Evolutionary conservation across 805 yeast species (phyloP).

Genomic region (Cyberlindnera mississippiensis): DNA sequence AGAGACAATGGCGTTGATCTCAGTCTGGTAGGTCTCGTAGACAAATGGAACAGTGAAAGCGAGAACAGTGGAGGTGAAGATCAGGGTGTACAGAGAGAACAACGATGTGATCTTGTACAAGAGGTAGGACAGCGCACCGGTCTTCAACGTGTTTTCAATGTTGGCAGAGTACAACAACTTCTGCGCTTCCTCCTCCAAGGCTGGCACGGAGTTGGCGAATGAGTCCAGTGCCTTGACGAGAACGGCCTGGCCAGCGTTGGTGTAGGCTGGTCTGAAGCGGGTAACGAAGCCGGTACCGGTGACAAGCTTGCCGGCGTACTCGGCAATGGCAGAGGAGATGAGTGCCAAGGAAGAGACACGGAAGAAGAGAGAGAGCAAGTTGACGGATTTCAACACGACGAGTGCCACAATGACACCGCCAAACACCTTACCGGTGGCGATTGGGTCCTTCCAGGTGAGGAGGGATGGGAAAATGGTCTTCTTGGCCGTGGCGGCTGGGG

Average conservation of each 20-base stretch:
- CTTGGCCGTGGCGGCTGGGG: constrained; percentile 5
- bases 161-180: constrained; percentile 63
- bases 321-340: constrained; percentile 64
- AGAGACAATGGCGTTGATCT: constrained; percentile 65
- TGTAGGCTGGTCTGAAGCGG: constrained; percentile 63
- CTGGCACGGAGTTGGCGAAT: constrained; percentile 42
- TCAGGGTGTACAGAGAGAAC: constrained; percentile 67
- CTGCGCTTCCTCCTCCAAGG: constrained; percentile 50
- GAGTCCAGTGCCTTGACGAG: constrained; percentile 40
- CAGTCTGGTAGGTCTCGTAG: constrained; percentile 69
- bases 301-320: constrained; percentile 66
- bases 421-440: constrained; percentile 70
- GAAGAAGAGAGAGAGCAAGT: constrained; percentile 57
- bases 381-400: constrained; percentile 57
- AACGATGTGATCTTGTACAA: constrained; percentile 69
- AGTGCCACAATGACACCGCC: constrained; percentile 56
- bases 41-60: constrained; percentile 74
- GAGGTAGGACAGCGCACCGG: constrained; percentile 62
- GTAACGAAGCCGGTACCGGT: constrained; percentile 79
- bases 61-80: constrained; percentile 50
- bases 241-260: constrained; percentile 33
- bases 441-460: constrained; percentile 74
- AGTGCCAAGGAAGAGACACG: constrained; percentile 57
- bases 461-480: constrained; percentile 30
- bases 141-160: constrained; percentile 67